Evolutionary conservation across 306 rosid genomes (phyloP), one percentile per base, ranked within the genome.

Genomic region (Hippophae rhamnoides): DNA sequence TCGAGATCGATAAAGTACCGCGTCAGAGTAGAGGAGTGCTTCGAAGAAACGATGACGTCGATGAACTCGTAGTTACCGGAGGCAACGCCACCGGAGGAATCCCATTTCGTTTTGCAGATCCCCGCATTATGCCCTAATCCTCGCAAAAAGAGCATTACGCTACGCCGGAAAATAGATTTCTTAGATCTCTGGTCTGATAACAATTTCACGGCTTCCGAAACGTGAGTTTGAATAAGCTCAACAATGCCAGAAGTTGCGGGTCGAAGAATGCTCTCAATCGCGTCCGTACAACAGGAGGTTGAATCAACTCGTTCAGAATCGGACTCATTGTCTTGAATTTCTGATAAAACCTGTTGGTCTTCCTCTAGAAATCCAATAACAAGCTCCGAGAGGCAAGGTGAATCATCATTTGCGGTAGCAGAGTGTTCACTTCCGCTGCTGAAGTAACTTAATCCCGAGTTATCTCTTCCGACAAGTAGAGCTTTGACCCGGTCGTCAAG

Each of bases 401-500:
- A 85, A 14, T 50, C 66, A 52, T 74, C 76, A 1, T 58, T 76
- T 10, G 5, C 56, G 46, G 71, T 74, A 56, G 94, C 84, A 54
- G 94, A 90, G 69, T 90, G 87, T 5, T 90, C 87, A 66, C 96
- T 90, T 0, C 87, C 97, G 69, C 94, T 87, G 80, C 94, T 85
- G 7, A 12, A 63, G 38, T 64, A 75, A 14, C 84, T 75, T 2
- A 73, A 64, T 2, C 42, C 74, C 49, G 64, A 68, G 69, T 55
- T 23, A 47, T 75, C 64, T 9, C 63, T 63, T 43, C 84, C 86
- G 13, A 79, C 71, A 31, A 90, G 83, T 1, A 82, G 86, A 5
- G 85, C 94, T 66, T 57, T 84, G 13, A 76, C 88, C 66, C 74
- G 73, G 6, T 83, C 97, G 56, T 78, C 70, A 10, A 90, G 80